These are phyloP conservation scores for Cladophialophora immunda DNA, from an alignment of 2,329 filamentous ascomycete genomes.

Conservation along the genomic window DNA sequence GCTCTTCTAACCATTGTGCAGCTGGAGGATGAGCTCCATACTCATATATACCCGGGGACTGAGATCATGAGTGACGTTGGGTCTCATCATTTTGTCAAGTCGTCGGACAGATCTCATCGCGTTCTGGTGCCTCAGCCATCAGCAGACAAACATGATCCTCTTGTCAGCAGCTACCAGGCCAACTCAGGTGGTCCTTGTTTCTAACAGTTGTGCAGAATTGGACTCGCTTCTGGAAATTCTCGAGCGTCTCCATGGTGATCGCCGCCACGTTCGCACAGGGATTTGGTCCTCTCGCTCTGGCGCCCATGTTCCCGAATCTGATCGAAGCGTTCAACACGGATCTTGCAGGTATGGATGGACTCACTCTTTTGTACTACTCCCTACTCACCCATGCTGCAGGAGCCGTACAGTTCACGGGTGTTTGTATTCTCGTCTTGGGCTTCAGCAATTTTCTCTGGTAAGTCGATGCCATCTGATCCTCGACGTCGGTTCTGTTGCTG, in stretches of 20 bases:
- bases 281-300: constrained; percentile 11
- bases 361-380: neutral
- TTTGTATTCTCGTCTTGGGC: constrained; percentile 58
- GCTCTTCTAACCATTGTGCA: constrained; percentile 3
- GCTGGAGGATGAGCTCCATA: constrained; percentile 49
- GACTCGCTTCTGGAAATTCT: constrained; percentile 56
- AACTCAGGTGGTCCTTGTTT: neutral
- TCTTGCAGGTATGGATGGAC: neutral
- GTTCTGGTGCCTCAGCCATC: constrained; percentile 57
- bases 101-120: constrained; percentile 42
- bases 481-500: neutral
- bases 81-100: constrained; percentile 69
- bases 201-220: constrained; percentile 52
- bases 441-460: constrained; percentile 65
- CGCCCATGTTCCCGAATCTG: constrained; percentile 14
- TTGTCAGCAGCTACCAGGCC: constrained; percentile 40
- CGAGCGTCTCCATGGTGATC: constrained; percentile 50
- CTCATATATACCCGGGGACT: constrained; percentile 64
- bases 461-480: constrained; percentile 15
- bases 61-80: constrained; percentile 64
- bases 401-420: constrained; percentile 48
- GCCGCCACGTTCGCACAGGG: constrained; percentile 10
- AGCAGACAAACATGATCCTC: constrained; percentile 49
- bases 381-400: constrained; percentile 1
- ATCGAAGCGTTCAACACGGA: constrained; percentile 17